phyloP scores from a whole-genome alignment of 225 moss, liverwort and hornwort genomes.

The Sphagnum contortum region DNA sequence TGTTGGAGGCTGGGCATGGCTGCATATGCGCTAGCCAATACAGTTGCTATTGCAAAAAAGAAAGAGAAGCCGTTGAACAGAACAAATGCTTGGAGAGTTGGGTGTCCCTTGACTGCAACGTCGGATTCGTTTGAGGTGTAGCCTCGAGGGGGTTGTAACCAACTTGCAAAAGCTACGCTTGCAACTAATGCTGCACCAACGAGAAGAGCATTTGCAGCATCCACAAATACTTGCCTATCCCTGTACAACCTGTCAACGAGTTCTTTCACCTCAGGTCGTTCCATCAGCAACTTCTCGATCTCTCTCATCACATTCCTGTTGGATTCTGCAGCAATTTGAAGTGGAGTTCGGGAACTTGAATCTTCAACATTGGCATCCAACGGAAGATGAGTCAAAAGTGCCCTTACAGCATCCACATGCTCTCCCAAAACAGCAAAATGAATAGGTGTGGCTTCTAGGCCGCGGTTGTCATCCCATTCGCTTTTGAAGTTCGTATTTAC shows the following conservation, averaged over 20 bases:
- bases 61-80: slow-evolving; percentile 34
- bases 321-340: slow-evolving; percentile 31
- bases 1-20: slow-evolving; percentile 33
- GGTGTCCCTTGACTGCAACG: slow-evolving; percentile 19
- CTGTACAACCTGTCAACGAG: slow-evolving; percentile 37
- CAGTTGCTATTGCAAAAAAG: slow-evolving; percentile 40
- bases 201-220: slow-evolving; percentile 35
- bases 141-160: slow-evolving; percentile 45
- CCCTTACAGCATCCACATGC: slow-evolving; percentile 15
- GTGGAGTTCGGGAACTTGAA: slow-evolving; percentile 19
- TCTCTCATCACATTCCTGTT: slow-evolving; percentile 34
- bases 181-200: slow-evolving; percentile 39
- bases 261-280: slow-evolving; percentile 34
- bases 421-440: slow-evolving; percentile 40
- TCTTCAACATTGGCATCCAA: slow-evolving; percentile 33
- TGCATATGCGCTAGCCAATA: slow-evolving; percentile 31
- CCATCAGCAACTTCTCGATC: slow-evolving; percentile 31
- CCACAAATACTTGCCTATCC: slow-evolving; percentile 41
- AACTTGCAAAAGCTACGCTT: slow-evolving; percentile 33
- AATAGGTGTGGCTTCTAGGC: too few relatives aligned
- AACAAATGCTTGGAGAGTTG: slow-evolving; percentile 29
- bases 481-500: slow-evolving; percentile 13
- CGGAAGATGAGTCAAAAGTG: slow-evolving; percentile 10
- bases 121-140: slow-evolving; percentile 24
- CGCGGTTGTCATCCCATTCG: too few relatives aligned